These are phyloP conservation scores for Dactylorhiza incarnata DNA, from an alignment of 106 monocot genomes.

Conservation along the genomic window DNA sequence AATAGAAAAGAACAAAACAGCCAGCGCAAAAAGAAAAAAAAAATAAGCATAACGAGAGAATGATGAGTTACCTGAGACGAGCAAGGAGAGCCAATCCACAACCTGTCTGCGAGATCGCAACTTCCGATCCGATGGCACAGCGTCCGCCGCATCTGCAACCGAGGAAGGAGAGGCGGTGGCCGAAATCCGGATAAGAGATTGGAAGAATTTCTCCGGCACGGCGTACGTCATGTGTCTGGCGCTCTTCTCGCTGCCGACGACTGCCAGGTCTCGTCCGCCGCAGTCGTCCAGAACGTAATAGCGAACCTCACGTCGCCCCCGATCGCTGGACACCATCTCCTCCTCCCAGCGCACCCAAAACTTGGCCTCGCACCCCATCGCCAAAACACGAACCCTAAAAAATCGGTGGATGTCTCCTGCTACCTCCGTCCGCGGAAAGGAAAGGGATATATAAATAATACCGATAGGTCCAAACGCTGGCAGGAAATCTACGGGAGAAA, in stretches of 20 bases:
- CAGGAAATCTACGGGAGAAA: not conserved
- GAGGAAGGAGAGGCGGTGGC: not conserved
- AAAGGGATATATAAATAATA: slow-evolving; percentile 8
- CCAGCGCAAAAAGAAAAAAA: not conserved
- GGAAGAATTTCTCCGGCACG: slow-evolving; percentile 23
- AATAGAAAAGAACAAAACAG: not conserved
- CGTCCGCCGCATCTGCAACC: not conserved
- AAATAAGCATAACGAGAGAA: not conserved
- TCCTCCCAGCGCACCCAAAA: slow-evolving; percentile 55
- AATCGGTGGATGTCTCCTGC: not conserved
- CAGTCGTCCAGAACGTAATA: slow-evolving; percentile 42
- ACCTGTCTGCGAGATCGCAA: slow-evolving; percentile 82
- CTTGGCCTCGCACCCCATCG: not conserved
- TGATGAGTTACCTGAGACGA: slow-evolving; percentile 56
- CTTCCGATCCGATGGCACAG: slow-evolving; percentile 19
- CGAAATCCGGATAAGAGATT: not conserved
- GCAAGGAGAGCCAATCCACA: slow-evolving; percentile 71
- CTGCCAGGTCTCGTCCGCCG: slow-evolving; percentile 59
- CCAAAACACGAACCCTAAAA: not conserved
- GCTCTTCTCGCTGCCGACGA: slow-evolving; percentile 83
- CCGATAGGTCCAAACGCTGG: not conserved
- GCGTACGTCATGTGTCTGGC: slow-evolving; percentile 72
- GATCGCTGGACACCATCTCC: slow-evolving; percentile 69
- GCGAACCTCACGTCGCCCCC: slow-evolving; percentile 69
- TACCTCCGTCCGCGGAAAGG: not conserved